Evolutionary conservation across 1,284 basidiomycete species (phyloP).

Genomic region (Cryptococcus wingfieldii): DNA sequence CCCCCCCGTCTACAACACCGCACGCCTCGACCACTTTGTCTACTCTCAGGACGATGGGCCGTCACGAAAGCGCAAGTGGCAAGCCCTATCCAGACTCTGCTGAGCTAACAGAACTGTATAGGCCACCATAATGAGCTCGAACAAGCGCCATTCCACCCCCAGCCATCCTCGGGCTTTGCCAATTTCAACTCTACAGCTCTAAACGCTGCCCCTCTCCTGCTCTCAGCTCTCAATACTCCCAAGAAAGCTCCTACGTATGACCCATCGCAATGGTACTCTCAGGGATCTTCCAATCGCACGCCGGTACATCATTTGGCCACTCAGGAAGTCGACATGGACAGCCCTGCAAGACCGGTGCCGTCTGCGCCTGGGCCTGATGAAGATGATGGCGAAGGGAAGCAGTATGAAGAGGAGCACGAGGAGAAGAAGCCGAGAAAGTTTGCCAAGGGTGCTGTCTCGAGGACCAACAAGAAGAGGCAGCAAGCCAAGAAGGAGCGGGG

Average conservation of each 20-base stretch:
- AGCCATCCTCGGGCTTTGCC: slow-evolving; percentile 9
- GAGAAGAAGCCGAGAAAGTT: slow-evolving; percentile 15
- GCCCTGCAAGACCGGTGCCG: slow-evolving; percentile 18
- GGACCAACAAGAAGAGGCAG: slow-evolving; percentile 63
- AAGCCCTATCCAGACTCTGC: not conserved
- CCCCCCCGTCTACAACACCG: slow-evolving; percentile 18
- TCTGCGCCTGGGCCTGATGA: not conserved
- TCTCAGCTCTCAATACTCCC: slow-evolving; percentile 12
- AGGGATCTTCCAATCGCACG: slow-evolving; percentile 2
- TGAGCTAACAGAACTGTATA: slow-evolving; percentile 6
- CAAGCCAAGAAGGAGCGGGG: slow-evolving; percentile 25
- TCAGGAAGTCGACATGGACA: slow-evolving; percentile 43
- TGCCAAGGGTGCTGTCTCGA: slow-evolving; percentile 64
- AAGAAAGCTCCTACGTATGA: slow-evolving; percentile 27
- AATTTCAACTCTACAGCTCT: slow-evolving; percentile 10
- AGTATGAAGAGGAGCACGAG: slow-evolving; percentile 6
- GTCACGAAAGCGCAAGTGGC: slow-evolving; percentile 40
- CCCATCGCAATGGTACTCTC: slow-evolving; percentile 33
- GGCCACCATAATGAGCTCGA: slow-evolving; percentile 39
- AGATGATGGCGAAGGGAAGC: slow-evolving; percentile 10
- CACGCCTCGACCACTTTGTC: slow-evolving; percentile 29
- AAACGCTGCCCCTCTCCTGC: slow-evolving; percentile 7
- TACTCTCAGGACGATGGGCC: slow-evolving; percentile 34
- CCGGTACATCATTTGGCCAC: slow-evolving; percentile 20
- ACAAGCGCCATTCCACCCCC: slow-evolving; percentile 9